phyloP scores from a whole-genome alignment of 2,329 filamentous ascomycete species.

The Exophiala sideris region DNA sequence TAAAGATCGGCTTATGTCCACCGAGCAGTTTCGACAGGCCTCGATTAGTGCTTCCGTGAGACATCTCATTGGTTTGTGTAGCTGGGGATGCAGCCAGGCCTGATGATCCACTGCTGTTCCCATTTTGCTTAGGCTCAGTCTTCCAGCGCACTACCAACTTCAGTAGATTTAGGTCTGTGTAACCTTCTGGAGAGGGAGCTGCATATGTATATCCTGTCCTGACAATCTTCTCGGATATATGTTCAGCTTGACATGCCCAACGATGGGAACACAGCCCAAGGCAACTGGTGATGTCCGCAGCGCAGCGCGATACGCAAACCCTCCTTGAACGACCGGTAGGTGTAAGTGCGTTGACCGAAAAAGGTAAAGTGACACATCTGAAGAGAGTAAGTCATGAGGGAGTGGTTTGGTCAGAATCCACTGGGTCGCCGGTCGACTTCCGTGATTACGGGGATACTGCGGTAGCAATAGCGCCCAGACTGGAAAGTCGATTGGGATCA shows the following conservation, averaged over 20 bases:
- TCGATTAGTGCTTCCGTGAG: slow-evolving; percentile 34
- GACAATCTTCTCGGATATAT: slow-evolving; percentile 85
- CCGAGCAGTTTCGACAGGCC: slow-evolving; percentile 48
- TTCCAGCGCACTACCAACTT: slow-evolving; percentile 90
- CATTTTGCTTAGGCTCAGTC: slow-evolving; percentile 48
- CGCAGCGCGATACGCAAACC: slow-evolving; percentile 85
- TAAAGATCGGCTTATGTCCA: slow-evolving; percentile 50
- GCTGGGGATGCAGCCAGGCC: slow-evolving; percentile 22
- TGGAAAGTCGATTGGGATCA: too few species aligned
- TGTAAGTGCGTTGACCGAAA: slow-evolving; percentile 59
- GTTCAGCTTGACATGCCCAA: slow-evolving; percentile 83
- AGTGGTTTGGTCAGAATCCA: slow-evolving; percentile 57
- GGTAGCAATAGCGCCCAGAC: too few species aligned
- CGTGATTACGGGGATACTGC: too few species aligned
- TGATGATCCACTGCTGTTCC: slow-evolving; percentile 17
- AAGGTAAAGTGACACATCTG: slow-evolving; percentile 59
- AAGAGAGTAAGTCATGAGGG: slow-evolving; percentile 60
- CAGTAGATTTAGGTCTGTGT: slow-evolving; percentile 51
- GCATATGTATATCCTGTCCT: slow-evolving; percentile 45
- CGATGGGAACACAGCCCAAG: slow-evolving; percentile 87
- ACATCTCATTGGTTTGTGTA: slow-evolving; percentile 5
- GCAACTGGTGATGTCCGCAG: slow-evolving; percentile 95
- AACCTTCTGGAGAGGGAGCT: slow-evolving; percentile 32
- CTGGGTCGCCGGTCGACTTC: too few species aligned
- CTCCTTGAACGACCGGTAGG: slow-evolving; percentile 83